phyloP scores from a whole-genome alignment of 164 flowering plant species.

The Kalanchoe fedtschenkoi region DNA sequence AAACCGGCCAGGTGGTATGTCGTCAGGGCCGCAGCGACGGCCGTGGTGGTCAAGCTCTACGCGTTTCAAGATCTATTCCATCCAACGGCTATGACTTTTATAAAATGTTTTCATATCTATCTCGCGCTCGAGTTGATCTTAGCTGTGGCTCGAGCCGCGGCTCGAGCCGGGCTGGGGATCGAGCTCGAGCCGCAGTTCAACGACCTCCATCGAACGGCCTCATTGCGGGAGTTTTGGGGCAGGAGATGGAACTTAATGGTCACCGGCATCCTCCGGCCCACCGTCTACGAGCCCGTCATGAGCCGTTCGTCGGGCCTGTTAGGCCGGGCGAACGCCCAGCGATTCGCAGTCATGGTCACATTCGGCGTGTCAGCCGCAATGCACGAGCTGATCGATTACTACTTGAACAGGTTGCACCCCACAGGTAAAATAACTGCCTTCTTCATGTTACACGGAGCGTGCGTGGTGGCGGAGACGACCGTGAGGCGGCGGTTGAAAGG shows the following conservation, averaged over 20 bases:
- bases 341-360: conserved; percentile 18
- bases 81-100: conserved; percentile 10
- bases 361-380: conserved; percentile 39
- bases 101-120: conserved; percentile 28
- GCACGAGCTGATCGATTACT: conserved; percentile 38
- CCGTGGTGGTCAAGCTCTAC: conserved; percentile 9
- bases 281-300: conserved; percentile 23
- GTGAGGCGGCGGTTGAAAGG: conserved; percentile 13
- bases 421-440: conserved; percentile 26
- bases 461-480: conserved; percentile 17
- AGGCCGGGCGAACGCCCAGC: conserved; percentile 13
- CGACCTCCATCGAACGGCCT: conserved; percentile 38
- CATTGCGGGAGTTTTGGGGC: conserved; percentile 59
- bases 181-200: conserved; percentile 47
- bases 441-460: conserved; percentile 26
- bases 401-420: conserved; percentile 21
- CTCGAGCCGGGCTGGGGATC: conserved; percentile 13
- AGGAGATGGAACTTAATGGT: conserved; percentile 46
- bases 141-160: conserved; percentile 13
- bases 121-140: conserved; percentile 23
- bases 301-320: background rate
- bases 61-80: conserved; percentile 18
- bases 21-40: conserved; percentile 15
- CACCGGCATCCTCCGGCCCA: conserved; percentile 28
- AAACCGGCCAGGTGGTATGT: conserved; percentile 18